Percentiles rank a stretch among this genome's conserved stretches.
Evolutionary conservation across 805 yeast genomes (phyloP).

Genomic region (Metschnikowia santaceciliae): DNA sequence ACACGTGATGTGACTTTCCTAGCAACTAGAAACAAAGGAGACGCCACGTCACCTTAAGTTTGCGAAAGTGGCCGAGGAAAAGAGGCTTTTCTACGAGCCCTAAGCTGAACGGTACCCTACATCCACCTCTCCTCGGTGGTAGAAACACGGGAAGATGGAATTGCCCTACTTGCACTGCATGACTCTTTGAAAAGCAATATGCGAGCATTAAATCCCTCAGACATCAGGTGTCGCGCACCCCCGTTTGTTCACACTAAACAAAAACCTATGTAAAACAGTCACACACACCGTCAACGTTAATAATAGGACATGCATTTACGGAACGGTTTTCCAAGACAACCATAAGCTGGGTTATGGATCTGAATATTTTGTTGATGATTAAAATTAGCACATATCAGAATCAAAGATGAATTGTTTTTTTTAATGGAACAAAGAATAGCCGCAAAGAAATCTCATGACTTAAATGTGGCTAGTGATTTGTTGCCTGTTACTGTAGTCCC

Average conservation of each 20-base stretch:
- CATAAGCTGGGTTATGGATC: no score
- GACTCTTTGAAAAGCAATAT: background rate
- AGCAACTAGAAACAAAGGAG: background rate
- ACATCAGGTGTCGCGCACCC: background rate
- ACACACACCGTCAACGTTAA: no score
- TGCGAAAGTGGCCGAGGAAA: background rate
- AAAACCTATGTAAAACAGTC: background rate
- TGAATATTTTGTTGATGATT: no score
- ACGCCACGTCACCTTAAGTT: background rate
- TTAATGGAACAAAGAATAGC: no score
- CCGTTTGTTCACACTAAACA: background rate
- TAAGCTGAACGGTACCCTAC: no score
- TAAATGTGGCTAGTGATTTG: no score
- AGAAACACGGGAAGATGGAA: background rate
- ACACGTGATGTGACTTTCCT: background rate
- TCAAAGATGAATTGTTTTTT: no score
- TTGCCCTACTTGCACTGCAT: background rate
- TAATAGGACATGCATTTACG: no score
- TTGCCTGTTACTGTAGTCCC: no score
- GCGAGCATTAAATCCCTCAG: conserved; percentile 3
- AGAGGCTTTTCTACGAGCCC: background rate
- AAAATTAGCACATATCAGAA: no score
- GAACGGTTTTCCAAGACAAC: no score
- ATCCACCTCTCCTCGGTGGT: background rate
- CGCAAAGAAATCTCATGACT: no score